Conservation (phyloP, 306 rosid species). For the Dryas octopetala region DNA sequence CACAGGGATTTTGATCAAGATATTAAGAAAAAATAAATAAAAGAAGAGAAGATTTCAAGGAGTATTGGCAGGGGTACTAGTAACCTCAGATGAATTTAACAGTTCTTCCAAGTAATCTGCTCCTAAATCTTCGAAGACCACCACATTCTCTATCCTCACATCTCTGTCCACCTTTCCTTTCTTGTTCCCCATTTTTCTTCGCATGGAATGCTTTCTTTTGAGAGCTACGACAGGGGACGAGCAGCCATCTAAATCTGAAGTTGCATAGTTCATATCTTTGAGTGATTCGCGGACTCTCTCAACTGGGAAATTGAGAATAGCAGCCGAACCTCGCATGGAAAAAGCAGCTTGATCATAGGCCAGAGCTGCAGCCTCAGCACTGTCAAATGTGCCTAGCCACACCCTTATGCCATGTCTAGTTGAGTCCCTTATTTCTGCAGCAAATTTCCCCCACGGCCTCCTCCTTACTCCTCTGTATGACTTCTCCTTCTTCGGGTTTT, state of each 20-base stretch:
- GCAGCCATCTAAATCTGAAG: conserved; percentile 40
- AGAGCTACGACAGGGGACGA: conserved; percentile 82
- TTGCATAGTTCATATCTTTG: conserved; percentile 45
- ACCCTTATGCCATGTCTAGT: conserved; percentile 80
- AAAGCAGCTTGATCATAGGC: conserved; percentile 97
- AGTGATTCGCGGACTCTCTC: conserved; percentile 79
- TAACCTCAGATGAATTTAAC: conserved; percentile 49
- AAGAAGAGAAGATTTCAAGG: neutral
- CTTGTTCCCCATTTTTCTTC: conserved; percentile 55
- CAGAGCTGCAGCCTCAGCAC: conserved; percentile 86
- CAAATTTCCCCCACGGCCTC: conserved; percentile 96
- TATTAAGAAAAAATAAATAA: neutral
- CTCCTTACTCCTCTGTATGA: conserved; percentile 73
- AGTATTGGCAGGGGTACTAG: neutral
- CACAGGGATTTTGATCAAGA: neutral
- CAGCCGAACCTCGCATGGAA: conserved; percentile 76
- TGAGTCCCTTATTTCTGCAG: conserved; percentile 93
- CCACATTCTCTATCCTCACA: conserved; percentile 53
- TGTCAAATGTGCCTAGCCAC: conserved; percentile 95
- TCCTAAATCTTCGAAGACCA: conserved; percentile 90
- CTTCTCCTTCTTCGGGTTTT: conserved; percentile 46
- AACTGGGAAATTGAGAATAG: conserved; percentile 76
- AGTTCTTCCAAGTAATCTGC: conserved; percentile 88
- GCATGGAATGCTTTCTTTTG: conserved; percentile 81
- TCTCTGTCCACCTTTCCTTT: conserved; percentile 43